Conservation (phyloP, 2,329 filamentous ascomycete genomes). For the Arthroderma uncinatum region DNA sequence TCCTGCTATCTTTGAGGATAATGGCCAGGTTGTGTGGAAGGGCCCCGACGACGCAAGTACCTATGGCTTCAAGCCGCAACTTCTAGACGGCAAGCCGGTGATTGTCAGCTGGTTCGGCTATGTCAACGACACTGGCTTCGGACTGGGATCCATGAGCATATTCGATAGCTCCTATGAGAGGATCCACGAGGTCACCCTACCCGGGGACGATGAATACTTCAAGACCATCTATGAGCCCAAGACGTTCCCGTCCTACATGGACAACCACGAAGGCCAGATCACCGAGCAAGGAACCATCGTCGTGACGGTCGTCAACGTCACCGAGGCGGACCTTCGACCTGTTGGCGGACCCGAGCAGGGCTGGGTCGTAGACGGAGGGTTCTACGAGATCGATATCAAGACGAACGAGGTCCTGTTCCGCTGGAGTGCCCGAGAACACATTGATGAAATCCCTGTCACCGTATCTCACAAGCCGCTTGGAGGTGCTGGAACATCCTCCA, state of each 20-base stretch:
- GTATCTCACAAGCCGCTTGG: conserved; percentile 1
- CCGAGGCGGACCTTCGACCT: conserved; percentile 29
- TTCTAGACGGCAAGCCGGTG: conserved; percentile 24
- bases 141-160: conserved; percentile 14
- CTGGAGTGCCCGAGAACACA: conserved; percentile 39
- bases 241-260: conserved; percentile 20
- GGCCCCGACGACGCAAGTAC: conserved; percentile 26
- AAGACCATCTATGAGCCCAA: conserved; percentile 11
- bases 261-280: conserved; percentile 38
- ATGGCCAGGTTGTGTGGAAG: conserved; percentile 28
- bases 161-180: conserved; percentile 15
- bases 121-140: conserved; percentile 19
- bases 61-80: conserved; percentile 24
- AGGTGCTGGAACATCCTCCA: conserved; percentile 4
- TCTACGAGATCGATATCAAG: conserved; percentile 39
- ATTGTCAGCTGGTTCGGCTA: conserved; percentile 30
- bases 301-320: conserved; percentile 32
- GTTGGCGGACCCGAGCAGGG: conserved; percentile 28
- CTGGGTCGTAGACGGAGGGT: conserved; percentile 33
- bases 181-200: conserved; percentile 12
- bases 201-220: conserved; percentile 5
- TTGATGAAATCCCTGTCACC: conserved; percentile 17
- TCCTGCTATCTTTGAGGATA: conserved; percentile 28
- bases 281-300: conserved; percentile 35
- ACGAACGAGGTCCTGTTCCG: conserved; percentile 36